These are phyloP conservation scores for Pseudocercospora musae DNA, from an alignment of 2,329 filamentous ascomycete species.

Conservation along the genomic window DNA sequence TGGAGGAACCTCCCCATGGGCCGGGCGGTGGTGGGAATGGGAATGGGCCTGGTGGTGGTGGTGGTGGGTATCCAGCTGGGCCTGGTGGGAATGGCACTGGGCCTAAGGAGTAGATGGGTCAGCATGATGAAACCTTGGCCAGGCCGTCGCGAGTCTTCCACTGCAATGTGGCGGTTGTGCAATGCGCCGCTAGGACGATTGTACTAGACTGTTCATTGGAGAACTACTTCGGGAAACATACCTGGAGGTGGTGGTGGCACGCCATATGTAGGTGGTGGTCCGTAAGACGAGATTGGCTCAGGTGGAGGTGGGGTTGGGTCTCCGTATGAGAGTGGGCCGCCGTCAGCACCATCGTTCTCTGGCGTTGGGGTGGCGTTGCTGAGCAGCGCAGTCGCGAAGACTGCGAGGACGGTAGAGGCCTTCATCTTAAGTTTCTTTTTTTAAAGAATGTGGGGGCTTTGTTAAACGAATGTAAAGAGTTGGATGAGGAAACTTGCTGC, in stretches of 20 bases:
- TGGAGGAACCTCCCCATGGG: too few species aligned
- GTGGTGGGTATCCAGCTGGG: not conserved
- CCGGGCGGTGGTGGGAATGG: not conserved
- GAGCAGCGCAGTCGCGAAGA: constrained; percentile 14
- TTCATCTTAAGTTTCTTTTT: constrained; percentile 7
- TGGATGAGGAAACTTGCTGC: constrained; percentile 15
- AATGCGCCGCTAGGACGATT: not conserved
- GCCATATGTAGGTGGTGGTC: not conserved
- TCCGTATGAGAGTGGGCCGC: not conserved
- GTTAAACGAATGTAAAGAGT: constrained; percentile 18
- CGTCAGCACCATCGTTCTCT: constrained; percentile 1
- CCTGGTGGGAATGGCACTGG: not conserved
- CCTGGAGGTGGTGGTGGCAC: constrained; percentile 1
- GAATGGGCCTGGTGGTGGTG: not conserved
- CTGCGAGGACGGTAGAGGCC: constrained; percentile 12
- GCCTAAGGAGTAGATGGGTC: not conserved
- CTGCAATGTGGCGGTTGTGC: too few species aligned
- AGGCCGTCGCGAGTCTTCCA: too few species aligned
- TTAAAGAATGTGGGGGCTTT: constrained; percentile 1
- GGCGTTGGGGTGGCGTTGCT: constrained; percentile 11
- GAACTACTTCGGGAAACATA: too few species aligned
- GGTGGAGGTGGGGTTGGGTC: not conserved
- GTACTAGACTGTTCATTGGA: too few species aligned
- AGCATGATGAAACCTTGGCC: too few species aligned
- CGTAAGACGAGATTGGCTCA: not conserved